Conservation (phyloP, 495 filamentous ascomycete species). For the Umbilicaria muhlenbergii region DNA sequence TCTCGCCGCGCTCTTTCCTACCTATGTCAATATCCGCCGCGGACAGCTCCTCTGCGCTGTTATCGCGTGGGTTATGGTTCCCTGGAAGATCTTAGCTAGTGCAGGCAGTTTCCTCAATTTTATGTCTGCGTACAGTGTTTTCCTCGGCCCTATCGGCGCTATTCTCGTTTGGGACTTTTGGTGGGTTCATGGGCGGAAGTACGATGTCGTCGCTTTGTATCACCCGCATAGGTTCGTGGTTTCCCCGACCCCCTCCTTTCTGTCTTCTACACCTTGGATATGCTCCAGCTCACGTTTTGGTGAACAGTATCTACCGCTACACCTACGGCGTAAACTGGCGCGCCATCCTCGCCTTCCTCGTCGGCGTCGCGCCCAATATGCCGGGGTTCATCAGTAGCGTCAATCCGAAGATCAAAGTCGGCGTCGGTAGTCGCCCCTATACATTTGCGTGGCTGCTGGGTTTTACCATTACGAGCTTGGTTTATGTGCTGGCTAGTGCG, state of each 20-base stretch:
- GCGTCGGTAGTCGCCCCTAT: conserved; percentile 33
- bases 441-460: conserved; percentile 42
- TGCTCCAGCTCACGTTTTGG: neutral
- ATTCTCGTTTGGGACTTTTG: conserved; percentile 56
- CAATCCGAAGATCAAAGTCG: conserved; percentile 26
- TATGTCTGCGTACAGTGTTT: conserved; percentile 49
- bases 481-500: conserved; percentile 28
- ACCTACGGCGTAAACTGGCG: conserved; percentile 50
- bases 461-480: conserved; percentile 28
- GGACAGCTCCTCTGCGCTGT: conserved; percentile 46
- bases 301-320: conserved; percentile 34
- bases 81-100: conserved; percentile 47
- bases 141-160: conserved; percentile 52
- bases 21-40: conserved; percentile 44
- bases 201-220: conserved; percentile 40
- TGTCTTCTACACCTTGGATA: neutral
- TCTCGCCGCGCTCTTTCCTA: conserved; percentile 40
- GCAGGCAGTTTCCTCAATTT: conserved; percentile 43
- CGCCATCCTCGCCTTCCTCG: conserved; percentile 44
- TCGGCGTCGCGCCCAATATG: conserved; percentile 44
- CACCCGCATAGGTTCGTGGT: conserved; percentile 16
- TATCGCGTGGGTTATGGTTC: conserved; percentile 43
- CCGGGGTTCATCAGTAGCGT: conserved; percentile 41
- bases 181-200: conserved; percentile 42
- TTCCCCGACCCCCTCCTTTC: neutral